phyloP scores from a whole-genome alignment of 257 asterid genomes.

The Solanum bulbocastanum region DNA sequence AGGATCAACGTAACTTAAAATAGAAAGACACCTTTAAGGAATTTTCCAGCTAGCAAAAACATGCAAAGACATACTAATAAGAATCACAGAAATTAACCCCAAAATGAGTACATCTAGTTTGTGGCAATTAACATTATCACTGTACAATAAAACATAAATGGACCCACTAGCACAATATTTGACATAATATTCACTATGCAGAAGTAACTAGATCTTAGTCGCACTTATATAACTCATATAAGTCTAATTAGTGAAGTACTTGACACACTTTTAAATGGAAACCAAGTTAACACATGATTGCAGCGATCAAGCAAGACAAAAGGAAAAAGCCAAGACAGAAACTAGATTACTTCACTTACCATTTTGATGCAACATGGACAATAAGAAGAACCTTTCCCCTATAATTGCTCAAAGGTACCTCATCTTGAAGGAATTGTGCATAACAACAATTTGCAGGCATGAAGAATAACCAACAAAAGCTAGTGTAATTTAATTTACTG shows the following conservation, averaged over 20 bases:
- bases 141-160: neutral
- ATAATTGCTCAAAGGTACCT: conserved; percentile 61
- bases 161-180: neutral
- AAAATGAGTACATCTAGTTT: neutral
- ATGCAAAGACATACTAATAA: neutral
- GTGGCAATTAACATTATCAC: neutral
- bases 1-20: neutral
- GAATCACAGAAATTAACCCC: neutral
- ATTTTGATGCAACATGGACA: conserved; percentile 78
- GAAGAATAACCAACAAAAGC: neutral
- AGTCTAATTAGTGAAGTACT: neutral
- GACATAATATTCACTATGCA: neutral
- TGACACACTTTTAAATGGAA: neutral
- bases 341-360: conserved; percentile 26
- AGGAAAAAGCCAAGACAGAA: neutral
- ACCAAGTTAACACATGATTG: neutral
- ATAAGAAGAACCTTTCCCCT: conserved; percentile 61
- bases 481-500: neutral
- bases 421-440: neutral
- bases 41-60: neutral
- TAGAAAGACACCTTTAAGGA: neutral
- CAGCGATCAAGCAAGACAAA: neutral
- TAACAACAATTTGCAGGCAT: neutral
- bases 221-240: neutral
- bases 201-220: neutral